phyloP scores from a whole-genome alignment of 805 yeast species.

The Starmerella powellii region DNA sequence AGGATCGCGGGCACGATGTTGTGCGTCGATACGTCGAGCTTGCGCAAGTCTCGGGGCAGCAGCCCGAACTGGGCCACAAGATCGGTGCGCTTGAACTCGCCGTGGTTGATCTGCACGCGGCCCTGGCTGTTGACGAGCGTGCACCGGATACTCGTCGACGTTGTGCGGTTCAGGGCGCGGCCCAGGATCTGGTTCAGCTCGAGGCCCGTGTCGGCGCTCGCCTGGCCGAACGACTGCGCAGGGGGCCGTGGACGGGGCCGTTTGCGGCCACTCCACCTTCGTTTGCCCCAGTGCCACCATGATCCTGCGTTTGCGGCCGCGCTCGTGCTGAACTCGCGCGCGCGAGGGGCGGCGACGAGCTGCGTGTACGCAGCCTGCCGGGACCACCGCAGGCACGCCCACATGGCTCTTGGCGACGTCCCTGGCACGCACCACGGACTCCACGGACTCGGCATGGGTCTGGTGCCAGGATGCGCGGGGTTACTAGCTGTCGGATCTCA shows the following conservation, averaged over 20 bases:
- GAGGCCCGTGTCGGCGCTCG: constrained; percentile 7
- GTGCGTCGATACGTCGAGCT: constrained; percentile 65
- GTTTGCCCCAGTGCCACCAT: not conserved
- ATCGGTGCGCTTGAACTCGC: constrained; percentile 60
- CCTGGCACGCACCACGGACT: no score
- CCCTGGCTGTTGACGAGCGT: constrained; percentile 69
- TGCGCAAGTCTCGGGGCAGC: constrained; percentile 80
- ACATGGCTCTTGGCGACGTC: no score
- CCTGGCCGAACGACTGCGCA: not conserved
- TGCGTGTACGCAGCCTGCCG: no score
- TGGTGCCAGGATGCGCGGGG: no score
- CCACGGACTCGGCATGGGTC: no score
- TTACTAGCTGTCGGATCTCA: no score
- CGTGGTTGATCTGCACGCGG: constrained; percentile 53
- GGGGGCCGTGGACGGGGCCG: not conserved
- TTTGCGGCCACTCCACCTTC: not conserved
- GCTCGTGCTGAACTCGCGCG: not conserved
- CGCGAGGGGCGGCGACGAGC: not conserved
- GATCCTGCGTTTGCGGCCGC: no score
- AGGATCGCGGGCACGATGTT: constrained; percentile 86
- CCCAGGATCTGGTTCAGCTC: constrained; percentile 23
- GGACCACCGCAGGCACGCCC: no score
- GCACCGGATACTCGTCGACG: constrained; percentile 47
- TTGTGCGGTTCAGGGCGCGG: constrained; percentile 19
- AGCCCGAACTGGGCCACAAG: constrained; percentile 64